A percentile compares a stretch with the other conserved stretches of the same genome.
phyloP scores from a whole-genome alignment of 176 grass and related monocot genomes.

The Puccinellia tenuiflora region DNA sequence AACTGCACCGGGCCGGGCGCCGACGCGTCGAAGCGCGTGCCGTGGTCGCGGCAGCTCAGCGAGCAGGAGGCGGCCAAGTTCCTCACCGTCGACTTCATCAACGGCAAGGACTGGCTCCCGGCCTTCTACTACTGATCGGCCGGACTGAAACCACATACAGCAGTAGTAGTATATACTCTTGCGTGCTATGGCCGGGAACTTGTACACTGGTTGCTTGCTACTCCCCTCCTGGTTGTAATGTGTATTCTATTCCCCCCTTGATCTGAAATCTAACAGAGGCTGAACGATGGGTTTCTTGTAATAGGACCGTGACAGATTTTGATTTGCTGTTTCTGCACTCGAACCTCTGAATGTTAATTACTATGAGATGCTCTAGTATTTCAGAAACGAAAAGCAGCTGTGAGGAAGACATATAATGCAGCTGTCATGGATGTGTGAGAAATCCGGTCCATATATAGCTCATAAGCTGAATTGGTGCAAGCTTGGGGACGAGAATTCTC shows the following conservation, averaged over 20 bases:
- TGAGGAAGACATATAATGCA: not conserved
- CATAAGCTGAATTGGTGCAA: no score
- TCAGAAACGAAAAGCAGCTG: no score
- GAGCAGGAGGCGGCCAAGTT: conserved; percentile 44
- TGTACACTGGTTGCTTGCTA: not conserved
- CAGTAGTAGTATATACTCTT: not conserved
- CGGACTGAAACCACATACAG: not conserved
- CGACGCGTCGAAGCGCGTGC: conserved; percentile 19
- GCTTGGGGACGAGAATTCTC: no score
- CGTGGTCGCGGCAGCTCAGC: conserved; percentile 40
- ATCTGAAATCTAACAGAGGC: not conserved
- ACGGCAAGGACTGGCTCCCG: conserved; percentile 80
- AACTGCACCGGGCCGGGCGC: conserved; percentile 67
- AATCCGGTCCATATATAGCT: not conserved
- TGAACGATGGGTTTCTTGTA: not conserved
- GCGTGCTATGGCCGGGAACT: not conserved
- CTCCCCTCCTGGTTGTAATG: not conserved
- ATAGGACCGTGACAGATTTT: not conserved
- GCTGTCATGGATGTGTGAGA: not conserved
- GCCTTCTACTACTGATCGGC: conserved; percentile 47
- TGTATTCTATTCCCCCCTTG: not conserved
- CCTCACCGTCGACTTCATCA: conserved; percentile 74
- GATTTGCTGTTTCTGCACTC: not conserved
- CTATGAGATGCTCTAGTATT: no score
- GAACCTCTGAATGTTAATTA: not conserved